Percentiles rank a stretch among this genome's conserved stretches.
These are phyloP conservation scores for Oehlia diaphana DNA, from an alignment of 192 early-diverging fungal species.

Conservation along the genomic window DNA sequence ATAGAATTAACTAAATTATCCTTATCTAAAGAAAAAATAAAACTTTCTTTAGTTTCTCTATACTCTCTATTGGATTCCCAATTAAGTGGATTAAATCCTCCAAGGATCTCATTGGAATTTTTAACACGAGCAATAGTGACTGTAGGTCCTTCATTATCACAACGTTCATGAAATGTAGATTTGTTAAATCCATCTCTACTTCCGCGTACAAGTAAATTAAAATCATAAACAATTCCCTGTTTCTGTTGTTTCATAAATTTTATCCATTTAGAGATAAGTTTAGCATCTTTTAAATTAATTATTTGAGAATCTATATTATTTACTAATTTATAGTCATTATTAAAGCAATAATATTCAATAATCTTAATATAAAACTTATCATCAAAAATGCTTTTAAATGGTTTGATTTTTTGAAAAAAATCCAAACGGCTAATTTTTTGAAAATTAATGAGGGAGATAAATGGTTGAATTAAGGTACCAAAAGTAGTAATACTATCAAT, in stretches of 20 bases:
- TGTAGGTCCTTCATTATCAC: conserved; percentile 27
- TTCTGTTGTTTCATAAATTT: neutral
- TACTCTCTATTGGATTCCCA: neutral
- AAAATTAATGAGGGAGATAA: neutral
- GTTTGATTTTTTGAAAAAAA: neutral
- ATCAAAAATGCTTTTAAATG: neutral
- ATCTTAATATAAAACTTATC: neutral
- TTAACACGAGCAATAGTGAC: neutral
- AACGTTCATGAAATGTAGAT: neutral
- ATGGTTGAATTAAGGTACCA: too few relatives aligned
- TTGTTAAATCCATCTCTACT: too few relatives aligned
- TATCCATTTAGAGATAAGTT: neutral
- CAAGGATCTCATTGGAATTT: conserved; percentile 28
- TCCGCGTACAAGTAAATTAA: too few relatives aligned
- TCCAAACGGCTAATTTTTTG: neutral
- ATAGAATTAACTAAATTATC: neutral
- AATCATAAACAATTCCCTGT: too few relatives aligned
- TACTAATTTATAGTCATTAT: neutral
- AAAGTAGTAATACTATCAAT: too few relatives aligned
- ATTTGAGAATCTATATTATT: neutral
- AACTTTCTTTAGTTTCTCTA: neutral
- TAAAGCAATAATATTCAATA: neutral
- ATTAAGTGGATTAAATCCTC: conserved; percentile 30
- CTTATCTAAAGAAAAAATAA: neutral
- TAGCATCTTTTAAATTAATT: neutral